Conservation (phyloP, 495 filamentous ascomycete genomes). For the Penicilliopsis zonata region DNA sequence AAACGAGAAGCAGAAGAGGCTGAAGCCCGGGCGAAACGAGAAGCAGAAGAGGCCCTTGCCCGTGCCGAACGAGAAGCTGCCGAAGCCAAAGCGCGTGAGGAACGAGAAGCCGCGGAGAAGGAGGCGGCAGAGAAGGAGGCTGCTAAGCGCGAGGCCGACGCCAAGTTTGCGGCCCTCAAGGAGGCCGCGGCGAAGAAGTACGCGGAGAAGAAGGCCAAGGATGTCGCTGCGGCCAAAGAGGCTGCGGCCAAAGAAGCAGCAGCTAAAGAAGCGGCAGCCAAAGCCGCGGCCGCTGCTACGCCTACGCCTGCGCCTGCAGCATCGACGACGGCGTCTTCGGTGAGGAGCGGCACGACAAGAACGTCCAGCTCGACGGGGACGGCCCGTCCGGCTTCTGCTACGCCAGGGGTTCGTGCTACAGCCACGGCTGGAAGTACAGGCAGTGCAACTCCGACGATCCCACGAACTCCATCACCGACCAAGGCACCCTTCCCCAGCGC, state of each 20-base stretch:
- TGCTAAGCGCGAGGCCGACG: conserved; percentile 35
- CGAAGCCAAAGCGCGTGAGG: conserved; percentile 6
- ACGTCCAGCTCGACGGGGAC: too few species aligned
- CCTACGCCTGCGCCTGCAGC: conserved; percentile 6
- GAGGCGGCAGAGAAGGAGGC: conserved; percentile 31
- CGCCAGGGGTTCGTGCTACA: conserved; percentile 12
- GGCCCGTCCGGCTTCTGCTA: too few species aligned
- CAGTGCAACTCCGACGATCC: conserved; percentile 17
- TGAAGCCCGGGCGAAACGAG: conserved; percentile 12
- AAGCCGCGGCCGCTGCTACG: conserved; percentile 5
- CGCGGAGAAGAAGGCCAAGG: conserved; percentile 33
- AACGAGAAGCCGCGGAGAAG: conserved; percentile 28
- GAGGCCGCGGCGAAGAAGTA: conserved; percentile 33
- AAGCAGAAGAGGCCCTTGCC: conserved; percentile 13
- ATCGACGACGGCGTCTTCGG: conserved; percentile 15
- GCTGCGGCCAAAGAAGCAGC: conserved; percentile 8
- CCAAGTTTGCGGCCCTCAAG: conserved; percentile 32
- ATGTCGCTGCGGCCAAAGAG: conserved; percentile 14
- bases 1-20: conserved; percentile 19
- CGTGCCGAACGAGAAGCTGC: conserved; percentile 20
- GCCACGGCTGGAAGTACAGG: conserved; percentile 14
- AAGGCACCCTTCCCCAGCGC: conserved; percentile 48
- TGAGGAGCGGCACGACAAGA: too few species aligned
- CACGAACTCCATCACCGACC: conserved; percentile 38
- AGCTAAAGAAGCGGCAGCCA: conserved; percentile 5